phyloP scores from a whole-genome alignment of 2,329 filamentous ascomycete species.

The Massarina eburnea region DNA sequence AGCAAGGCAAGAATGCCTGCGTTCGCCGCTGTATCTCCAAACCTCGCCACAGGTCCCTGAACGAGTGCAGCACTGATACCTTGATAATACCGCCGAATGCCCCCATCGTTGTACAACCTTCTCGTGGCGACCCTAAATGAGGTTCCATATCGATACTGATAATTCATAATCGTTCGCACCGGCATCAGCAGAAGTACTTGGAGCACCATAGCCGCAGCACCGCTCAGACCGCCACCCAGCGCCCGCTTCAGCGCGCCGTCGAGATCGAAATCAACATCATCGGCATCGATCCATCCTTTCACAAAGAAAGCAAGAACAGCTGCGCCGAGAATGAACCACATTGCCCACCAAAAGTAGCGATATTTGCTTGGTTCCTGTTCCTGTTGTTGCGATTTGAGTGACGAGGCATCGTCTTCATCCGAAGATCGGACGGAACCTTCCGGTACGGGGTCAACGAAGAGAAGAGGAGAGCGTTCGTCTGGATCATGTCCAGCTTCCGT shows the following conservation, averaged over 20 bases:
- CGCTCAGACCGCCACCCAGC: slow-evolving; percentile 30
- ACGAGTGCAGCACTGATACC: slow-evolving; percentile 28
- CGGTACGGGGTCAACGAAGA: slow-evolving; percentile 8
- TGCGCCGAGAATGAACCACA: slow-evolving; percentile 14
- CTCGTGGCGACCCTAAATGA: slow-evolving; percentile 26
- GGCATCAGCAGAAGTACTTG: slow-evolving; percentile 35
- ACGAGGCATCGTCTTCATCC: slow-evolving; percentile 2
- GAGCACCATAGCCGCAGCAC: slow-evolving; percentile 32
- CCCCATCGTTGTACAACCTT: slow-evolving; percentile 28
- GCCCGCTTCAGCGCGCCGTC: slow-evolving; percentile 28
- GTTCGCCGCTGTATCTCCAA: slow-evolving; percentile 34
- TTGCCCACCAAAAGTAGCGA: slow-evolving; percentile 20
- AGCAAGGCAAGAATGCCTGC: slow-evolving; percentile 31
- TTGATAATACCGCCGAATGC: slow-evolving; percentile 27
- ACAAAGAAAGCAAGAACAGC: slow-evolving; percentile 22
- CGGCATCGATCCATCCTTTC: slow-evolving; percentile 30
- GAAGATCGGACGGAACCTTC: slow-evolving; percentile 2
- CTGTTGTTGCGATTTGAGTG: slow-evolving; percentile 14
- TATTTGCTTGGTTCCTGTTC: slow-evolving; percentile 15
- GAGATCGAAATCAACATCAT: slow-evolving; percentile 33
- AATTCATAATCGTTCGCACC: slow-evolving; percentile 35
- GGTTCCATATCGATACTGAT: slow-evolving; percentile 33
- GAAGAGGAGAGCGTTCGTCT: slow-evolving; percentile 27
- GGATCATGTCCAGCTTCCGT: slow-evolving; percentile 4
- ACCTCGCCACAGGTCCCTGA: slow-evolving; percentile 31